Percentiles rank a stretch among this genome's conserved stretches.
phyloP scores from a whole-genome alignment of 73 alveolate genomes.

The Paramecium octaurelia region DNA sequence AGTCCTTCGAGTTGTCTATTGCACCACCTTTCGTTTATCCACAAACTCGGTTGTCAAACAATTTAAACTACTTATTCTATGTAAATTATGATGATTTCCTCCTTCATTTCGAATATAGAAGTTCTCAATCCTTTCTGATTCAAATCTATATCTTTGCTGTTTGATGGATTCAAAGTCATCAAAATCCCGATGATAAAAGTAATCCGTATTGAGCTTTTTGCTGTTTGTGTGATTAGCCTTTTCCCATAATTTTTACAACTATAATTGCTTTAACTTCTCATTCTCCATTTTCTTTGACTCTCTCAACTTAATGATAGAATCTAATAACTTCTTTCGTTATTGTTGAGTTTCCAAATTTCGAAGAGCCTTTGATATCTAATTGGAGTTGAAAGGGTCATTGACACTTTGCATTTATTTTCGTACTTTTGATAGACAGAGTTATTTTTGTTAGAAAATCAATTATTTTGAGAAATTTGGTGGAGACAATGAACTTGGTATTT shows the following conservation, averaged over 20 bases:
- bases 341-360: background rate
- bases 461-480: background rate
- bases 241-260: background rate
- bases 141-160: background rate
- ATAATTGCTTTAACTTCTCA: background rate
- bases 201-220: background rate
- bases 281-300: background rate
- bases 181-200: background rate
- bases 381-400: background rate
- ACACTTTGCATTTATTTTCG: background rate
- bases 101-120: background rate
- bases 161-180: background rate
- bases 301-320: background rate
- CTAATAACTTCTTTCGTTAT: background rate
- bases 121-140: background rate
- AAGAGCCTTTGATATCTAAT: background rate
- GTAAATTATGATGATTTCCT: background rate
- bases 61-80: background rate
- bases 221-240: slow-evolving; percentile 12
- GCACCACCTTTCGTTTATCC: background rate
- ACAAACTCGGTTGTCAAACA: background rate
- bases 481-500: background rate
- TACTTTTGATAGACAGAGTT: background rate
- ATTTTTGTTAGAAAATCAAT: slow-evolving; percentile 2
- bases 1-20: background rate